Conservation (phyloP, 306 rosid species). For the Hylodesmum podocarpum region DNA sequence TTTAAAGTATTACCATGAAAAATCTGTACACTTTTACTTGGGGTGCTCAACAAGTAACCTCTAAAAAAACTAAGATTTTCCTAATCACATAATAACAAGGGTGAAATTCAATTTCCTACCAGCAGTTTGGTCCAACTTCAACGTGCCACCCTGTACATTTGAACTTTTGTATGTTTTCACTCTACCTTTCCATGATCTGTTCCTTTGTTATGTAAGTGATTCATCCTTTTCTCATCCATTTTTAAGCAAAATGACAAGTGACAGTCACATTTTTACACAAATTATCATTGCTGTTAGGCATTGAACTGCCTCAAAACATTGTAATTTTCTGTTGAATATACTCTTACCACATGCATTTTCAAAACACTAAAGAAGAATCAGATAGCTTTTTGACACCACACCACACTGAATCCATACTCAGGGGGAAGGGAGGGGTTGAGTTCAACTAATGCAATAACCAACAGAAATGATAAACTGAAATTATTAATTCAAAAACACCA, state of each 20-base stretch:
- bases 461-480: not conserved
- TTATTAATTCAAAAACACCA: not conserved
- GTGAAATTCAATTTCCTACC: not conserved
- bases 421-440: not conserved
- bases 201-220: not conserved
- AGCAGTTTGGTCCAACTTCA: not conserved
- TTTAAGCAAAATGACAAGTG: not conserved
- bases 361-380: not conserved
- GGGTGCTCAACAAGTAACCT: not conserved
- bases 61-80: not conserved
- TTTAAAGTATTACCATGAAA: not conserved
- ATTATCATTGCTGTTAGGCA: not conserved
- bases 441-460: constrained; percentile 12
- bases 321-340: not conserved
- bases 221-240: not conserved
- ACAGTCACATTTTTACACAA: not conserved
- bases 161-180: not conserved
- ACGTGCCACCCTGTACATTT: not conserved
- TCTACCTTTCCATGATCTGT: not conserved
- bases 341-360: not conserved
- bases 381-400: not conserved
- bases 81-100: not conserved
- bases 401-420: not conserved
- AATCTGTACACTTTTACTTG: not conserved
- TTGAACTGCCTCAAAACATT: not conserved